phyloP scores from a whole-genome alignment of 2,329 filamentous ascomycete species.

The Xylariaceae sp. region DNA sequence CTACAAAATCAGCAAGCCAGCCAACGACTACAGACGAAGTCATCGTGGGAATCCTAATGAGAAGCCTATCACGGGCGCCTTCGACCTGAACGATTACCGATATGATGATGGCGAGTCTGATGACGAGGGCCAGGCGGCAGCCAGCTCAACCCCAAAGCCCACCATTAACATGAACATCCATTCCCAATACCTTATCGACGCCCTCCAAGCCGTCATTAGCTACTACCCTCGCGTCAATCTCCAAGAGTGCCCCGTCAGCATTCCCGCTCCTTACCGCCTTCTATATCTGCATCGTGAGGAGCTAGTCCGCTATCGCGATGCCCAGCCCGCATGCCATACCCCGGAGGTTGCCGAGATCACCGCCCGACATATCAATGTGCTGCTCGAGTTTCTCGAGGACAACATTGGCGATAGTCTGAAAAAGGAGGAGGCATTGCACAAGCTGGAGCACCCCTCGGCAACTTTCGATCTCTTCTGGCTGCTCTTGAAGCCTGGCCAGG shows the following conservation, averaged over 20 bases:
- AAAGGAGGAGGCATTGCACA: slow-evolving; percentile 41
- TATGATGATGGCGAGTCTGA: slow-evolving; percentile 8
- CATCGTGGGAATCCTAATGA: slow-evolving; percentile 8
- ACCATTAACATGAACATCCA: slow-evolving; percentile 37
- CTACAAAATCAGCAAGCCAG: slow-evolving; percentile 16
- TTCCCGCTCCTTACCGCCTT: slow-evolving; percentile 47
- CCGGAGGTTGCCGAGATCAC: slow-evolving; percentile 41
- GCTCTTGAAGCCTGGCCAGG: slow-evolving; percentile 44
- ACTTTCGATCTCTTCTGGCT: slow-evolving; percentile 48
- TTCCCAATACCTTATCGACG: slow-evolving; percentile 44
- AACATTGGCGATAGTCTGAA: slow-evolving; percentile 37
- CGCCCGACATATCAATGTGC: slow-evolving; percentile 42
- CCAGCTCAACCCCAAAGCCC: slow-evolving; percentile 26
- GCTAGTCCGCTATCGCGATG: slow-evolving; percentile 40
- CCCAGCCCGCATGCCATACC: slow-evolving; percentile 41
- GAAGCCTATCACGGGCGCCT: slow-evolving; percentile 7
- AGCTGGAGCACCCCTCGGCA: slow-evolving; percentile 36
- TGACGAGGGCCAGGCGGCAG: slow-evolving; percentile 11
- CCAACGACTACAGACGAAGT: slow-evolving; percentile 20
- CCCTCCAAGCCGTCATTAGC: slow-evolving; percentile 45
- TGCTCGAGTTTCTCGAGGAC: slow-evolving; percentile 42
- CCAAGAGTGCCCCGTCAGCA: slow-evolving; percentile 33
- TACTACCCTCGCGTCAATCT: slow-evolving; percentile 46
- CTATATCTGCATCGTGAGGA: slow-evolving; percentile 46
- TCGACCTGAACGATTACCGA: slow-evolving; percentile 11